Conservation (phyloP, 441 rosid genomes). For the Erodium texanum region DNA sequence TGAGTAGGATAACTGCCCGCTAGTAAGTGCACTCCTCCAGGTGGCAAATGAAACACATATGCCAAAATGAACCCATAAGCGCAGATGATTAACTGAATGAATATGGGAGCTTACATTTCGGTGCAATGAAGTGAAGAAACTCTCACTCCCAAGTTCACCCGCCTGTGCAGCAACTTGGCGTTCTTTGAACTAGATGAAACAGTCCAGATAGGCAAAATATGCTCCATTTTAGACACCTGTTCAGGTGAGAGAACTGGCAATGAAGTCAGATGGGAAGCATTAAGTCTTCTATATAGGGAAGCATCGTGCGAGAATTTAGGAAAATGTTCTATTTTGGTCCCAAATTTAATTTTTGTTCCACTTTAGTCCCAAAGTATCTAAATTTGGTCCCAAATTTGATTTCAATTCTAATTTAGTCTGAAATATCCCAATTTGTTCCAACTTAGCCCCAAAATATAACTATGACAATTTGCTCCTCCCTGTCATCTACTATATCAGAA, state of each 20-base stretch:
- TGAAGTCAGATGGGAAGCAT: conserved; percentile 24
- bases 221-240: conserved; percentile 64
- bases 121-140: conserved; percentile 54
- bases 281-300: conserved; percentile 8
- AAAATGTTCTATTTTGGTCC: not conserved
- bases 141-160: conserved; percentile 51
- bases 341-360: not conserved
- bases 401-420: not conserved
- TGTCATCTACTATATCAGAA: too few relatives aligned
- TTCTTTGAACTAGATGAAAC: conserved; percentile 32
- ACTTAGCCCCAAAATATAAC: not conserved
- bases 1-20: too few relatives aligned
- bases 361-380: not conserved
- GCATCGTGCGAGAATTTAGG: not conserved
- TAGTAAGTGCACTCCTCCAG: too few relatives aligned
- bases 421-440: too few relatives aligned
- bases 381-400: not conserved
- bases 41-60: too few relatives aligned
- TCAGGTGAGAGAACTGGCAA: conserved; percentile 68
- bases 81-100: too few relatives aligned
- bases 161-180: conserved; percentile 31
- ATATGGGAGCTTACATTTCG: conserved; percentile 49
- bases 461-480: too few relatives aligned
- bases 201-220: conserved; percentile 56
- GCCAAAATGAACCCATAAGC: too few relatives aligned